A percentile compares a stretch with the other conserved stretches of the same genome.
phyloP scores from a whole-genome alignment of 1,284 basidiomycete species.

The Golubevia pallescens region DNA sequence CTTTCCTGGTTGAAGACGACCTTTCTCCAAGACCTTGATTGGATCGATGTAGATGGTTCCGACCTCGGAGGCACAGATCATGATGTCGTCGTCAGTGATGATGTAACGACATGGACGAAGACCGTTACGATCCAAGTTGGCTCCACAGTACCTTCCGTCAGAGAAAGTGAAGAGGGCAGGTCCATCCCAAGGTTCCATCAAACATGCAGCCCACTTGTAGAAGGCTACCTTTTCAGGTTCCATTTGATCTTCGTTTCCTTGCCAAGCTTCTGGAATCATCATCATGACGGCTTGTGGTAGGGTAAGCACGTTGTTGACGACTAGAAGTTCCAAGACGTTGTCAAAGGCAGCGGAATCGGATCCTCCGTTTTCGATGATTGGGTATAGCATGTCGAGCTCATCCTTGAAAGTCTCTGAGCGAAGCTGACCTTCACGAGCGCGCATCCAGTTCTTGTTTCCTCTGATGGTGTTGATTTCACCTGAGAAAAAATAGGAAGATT shows the following conservation, averaged over 20 bases:
- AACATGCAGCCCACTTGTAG: slow-evolving; percentile 59
- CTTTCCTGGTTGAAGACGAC: slow-evolving; percentile 57
- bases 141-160: slow-evolving; percentile 63
- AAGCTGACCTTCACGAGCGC: slow-evolving; percentile 55
- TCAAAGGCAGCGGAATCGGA: slow-evolving; percentile 63
- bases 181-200: slow-evolving; percentile 64
- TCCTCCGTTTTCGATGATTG: slow-evolving; percentile 59
- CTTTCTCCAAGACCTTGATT: slow-evolving; percentile 49
- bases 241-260: slow-evolving; percentile 45
- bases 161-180: slow-evolving; percentile 62
- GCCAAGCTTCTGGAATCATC: slow-evolving; percentile 62
- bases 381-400: slow-evolving; percentile 60
- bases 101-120: slow-evolving; percentile 60
- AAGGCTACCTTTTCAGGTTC: slow-evolving; percentile 61
- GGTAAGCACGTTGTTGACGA: slow-evolving; percentile 60
- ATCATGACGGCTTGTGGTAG: slow-evolving; percentile 62
- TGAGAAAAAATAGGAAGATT: not conserved
- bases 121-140: slow-evolving; percentile 62
- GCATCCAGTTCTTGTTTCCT: slow-evolving; percentile 65
- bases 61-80: slow-evolving; percentile 62
- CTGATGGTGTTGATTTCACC: slow-evolving; percentile 62
- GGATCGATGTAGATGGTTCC: slow-evolving; percentile 56
- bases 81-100: slow-evolving; percentile 61
- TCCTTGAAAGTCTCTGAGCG: slow-evolving; percentile 56
- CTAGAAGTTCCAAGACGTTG: slow-evolving; percentile 60